Base-by-base conservation (phyloP, 2,329 filamentous ascomycete genomes). In the Aureobasidium pullulans region DNA sequence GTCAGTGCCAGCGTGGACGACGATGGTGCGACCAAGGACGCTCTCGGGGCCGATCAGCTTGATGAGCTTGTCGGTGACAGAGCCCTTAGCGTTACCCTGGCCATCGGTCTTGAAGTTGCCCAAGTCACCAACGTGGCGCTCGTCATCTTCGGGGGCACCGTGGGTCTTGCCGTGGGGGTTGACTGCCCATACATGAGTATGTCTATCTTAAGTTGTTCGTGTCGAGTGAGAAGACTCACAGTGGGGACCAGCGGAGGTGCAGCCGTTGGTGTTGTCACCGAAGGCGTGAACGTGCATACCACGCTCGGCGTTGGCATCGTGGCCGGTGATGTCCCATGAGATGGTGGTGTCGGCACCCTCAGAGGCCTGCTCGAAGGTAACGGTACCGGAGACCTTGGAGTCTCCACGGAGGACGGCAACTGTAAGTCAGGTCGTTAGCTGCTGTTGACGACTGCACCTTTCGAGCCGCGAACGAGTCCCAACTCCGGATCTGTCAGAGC, bases 231-330 rank as follows among this genome's bases (percentile, higher is more conserved):
- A 32, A 60, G 13, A 79, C 89, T 75, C 81, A 96, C 91, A 99
- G 83, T 99, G 94, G 77, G 94, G 93, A 58, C 94, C 94, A 67
- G 94, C 94, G 67, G 89, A 96, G 67, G 93, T 97, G 89, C 94
- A 99, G 77, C 94, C 94, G 80, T 99, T 99, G 83, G 94, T 97
- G 85, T 97, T 97, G 84, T 97, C 94, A 76, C 94, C 94, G 73
- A 96, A 99, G 77, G 94, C 90, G 83, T 99, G 94, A 73, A 99
- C 87, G 84, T 99, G 94, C 84, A 97, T 91, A 77, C 90, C 94
- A 79, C 94, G 93, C 86, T 96, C 85, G 73, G 94, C 92, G 76
- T 96, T 96, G 79, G 93, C 72, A 74, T 97, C 92, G 79, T 96
- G 82, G 79, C 94, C 93, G 64, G 84, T 82, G 78, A 99, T 91